Evolutionary conservation across 345 rosid species (phyloP), one percentile per base, ranked within the genome.

Genomic region (Salix viminalis): DNA sequence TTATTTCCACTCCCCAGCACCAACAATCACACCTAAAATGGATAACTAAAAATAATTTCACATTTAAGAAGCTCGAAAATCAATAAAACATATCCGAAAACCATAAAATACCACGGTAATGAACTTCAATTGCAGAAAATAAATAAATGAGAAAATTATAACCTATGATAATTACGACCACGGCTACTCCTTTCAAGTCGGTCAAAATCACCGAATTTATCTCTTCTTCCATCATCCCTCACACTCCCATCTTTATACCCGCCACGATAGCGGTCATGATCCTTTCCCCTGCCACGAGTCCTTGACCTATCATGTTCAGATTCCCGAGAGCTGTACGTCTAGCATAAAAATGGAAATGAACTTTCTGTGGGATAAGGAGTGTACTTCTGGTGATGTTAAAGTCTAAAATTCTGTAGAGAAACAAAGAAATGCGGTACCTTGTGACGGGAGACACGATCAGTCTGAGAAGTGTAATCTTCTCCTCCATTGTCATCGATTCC

Each of bases 261-360:
- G 61, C 84, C 58, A 24, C 4, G 60, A 41, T 65, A 70, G 46
- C 28, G 61, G 5, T 67, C 76, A 32, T 70, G 68, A 23, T 72
- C 70, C 7, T 30, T 77, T 61, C 41, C 80, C 62, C 80, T 42
- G 1, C 36, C 32, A 32, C 69, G 75, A 32, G 61, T 46, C 61
- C 75, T 75, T 44, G 79, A 44, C 76, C 79, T 81, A 37, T 70
- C 84, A 54, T 32, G 74, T 69, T 70, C 76, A 12, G 71, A 81
- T 2, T 72, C 60, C 13, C 65, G 76, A n/a, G 81, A 81, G 56
- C 37, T 61, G 34, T 36, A 67, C 78, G 62, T 58, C 62, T 58
- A 58, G 1, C 62, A 58, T 58, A 58, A 58, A 58, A 58, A 23
- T 1, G 62, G 62, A 9, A 15, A 58, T 58, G 3, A 58, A 58